A percentile compares a stretch with the other conserved stretches of the same genome.
phyloP scores from a whole-genome alignment of 2,329 filamentous ascomycete genomes.

The Hirsutella minnesotensis region DNA sequence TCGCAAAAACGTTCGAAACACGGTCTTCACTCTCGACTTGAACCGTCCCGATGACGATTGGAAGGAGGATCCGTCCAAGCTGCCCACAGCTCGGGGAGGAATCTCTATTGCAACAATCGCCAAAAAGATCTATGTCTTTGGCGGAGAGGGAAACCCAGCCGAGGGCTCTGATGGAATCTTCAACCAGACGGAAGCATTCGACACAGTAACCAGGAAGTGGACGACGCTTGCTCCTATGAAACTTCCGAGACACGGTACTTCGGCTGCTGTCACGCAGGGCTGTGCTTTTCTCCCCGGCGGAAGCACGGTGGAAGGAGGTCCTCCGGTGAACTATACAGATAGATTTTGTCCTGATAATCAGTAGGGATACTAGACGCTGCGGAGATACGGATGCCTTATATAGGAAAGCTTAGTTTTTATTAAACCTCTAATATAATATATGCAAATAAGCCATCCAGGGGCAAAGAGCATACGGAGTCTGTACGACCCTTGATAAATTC shows the following conservation, averaged over 20 bases:
- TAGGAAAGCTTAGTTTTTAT: no score
- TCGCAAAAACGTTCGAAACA: neutral
- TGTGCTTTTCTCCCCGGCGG: neutral
- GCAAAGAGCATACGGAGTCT: no score
- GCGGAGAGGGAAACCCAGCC: neutral
- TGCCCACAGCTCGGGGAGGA: neutral
- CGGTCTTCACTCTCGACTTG: neutral
- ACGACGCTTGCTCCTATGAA: neutral
- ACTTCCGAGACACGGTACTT: neutral
- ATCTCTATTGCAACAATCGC: neutral
- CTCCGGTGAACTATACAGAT: neutral
- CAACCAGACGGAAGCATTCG: neutral
- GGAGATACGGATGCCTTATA: no score
- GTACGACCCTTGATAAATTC: no score
- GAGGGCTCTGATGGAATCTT: neutral
- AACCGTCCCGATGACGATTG: neutral
- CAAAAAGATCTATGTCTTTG: neutral
- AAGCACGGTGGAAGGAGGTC: neutral
- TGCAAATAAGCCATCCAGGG: no score
- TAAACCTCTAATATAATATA: no score
- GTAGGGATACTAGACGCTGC: no score
- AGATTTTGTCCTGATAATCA: neutral
- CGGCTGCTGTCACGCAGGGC: neutral
- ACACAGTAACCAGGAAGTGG: neutral
- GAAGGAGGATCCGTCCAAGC: neutral